A percentile compares a stretch with the other conserved stretches of the same genome.
Evolutionary conservation across 2,329 filamentous ascomycete genomes (phyloP).

Genomic region (Pestalotiopsis sp.): DNA sequence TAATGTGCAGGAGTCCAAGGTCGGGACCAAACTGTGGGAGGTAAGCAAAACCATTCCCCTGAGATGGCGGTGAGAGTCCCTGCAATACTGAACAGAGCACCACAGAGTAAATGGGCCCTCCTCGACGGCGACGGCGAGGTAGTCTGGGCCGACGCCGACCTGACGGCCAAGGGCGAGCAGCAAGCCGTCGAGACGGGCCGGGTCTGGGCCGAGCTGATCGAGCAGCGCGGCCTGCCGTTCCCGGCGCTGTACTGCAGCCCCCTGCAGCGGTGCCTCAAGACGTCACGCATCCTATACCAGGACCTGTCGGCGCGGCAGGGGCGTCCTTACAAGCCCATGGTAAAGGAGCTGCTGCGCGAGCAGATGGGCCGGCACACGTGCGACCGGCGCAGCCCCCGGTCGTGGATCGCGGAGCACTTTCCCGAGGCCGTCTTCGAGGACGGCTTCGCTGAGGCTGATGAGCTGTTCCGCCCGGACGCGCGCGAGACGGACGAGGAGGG

Average conservation of each 20-base stretch:
- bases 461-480: conserved; percentile 42
- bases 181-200: conserved; percentile 45
- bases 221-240: conserved; percentile 41
- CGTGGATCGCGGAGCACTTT: conserved; percentile 42
- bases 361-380: conserved; percentile 54
- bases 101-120: conserved; percentile 15
- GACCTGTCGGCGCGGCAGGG: conserved; percentile 34
- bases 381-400: conserved; percentile 44
- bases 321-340: conserved; percentile 41
- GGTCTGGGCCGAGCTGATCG: conserved; percentile 45
- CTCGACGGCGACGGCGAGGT: conserved; percentile 15
- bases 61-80: neutral
- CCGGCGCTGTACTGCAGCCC: conserved; percentile 53
- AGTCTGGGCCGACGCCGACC: conserved; percentile 25
- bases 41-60: neutral
- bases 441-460: conserved; percentile 49
- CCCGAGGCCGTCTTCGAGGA: conserved; percentile 45
- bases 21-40: conserved; percentile 15
- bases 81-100: no score
- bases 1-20: conserved; percentile 15
- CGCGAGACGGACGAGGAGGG: conserved; percentile 43
- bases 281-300: conserved; percentile 45
- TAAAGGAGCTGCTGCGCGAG: conserved; percentile 53
- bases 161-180: conserved; percentile 43
- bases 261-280: conserved; percentile 49